These are phyloP conservation scores for Lentinula raphanica DNA, from an alignment of 768 basidiomycete genomes.

Conservation along the genomic window DNA sequence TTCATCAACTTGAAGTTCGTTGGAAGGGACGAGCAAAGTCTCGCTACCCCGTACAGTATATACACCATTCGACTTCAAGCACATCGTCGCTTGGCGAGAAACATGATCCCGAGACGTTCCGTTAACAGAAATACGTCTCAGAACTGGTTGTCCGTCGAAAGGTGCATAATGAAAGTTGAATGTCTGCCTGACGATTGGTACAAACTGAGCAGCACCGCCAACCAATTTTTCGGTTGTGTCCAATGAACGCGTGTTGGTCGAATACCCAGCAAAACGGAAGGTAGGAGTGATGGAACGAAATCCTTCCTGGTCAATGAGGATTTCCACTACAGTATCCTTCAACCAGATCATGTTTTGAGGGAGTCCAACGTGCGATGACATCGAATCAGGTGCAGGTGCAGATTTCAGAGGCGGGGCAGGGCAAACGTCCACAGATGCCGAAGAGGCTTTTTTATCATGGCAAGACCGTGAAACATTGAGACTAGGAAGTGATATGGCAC, in stretches of 20 bases:
- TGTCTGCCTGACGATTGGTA: slow-evolving; percentile 49
- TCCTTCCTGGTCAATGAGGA: slow-evolving; percentile 82
- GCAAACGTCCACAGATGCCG: slow-evolving; percentile 3
- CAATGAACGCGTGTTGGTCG: slow-evolving; percentile 24
- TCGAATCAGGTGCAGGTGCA: slow-evolving; percentile 11
- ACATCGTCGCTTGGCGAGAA: slow-evolving; percentile 68
- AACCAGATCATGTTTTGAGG: slow-evolving; percentile 48
- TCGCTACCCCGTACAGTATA: slow-evolving; percentile 73
- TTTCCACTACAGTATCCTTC: slow-evolving; percentile 45
- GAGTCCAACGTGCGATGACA: slow-evolving; percentile 16
- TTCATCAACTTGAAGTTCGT: slow-evolving; percentile 9
- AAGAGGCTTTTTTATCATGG: slow-evolving; percentile 9
- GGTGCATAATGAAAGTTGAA: slow-evolving; percentile 72
- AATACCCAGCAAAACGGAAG: slow-evolving; percentile 55
- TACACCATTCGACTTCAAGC: slow-evolving; percentile 65
- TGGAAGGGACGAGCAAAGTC: slow-evolving; percentile 23
- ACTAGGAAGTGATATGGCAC: slow-evolving; percentile 1
- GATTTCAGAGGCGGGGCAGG: background rate
- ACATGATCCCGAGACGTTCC: slow-evolving; percentile 68
- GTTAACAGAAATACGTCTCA: slow-evolving; percentile 64
- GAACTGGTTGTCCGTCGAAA: slow-evolving; percentile 60
- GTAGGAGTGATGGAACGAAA: slow-evolving; percentile 59
- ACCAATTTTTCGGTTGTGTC: slow-evolving; percentile 24
- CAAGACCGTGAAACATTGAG: slow-evolving; percentile 8
- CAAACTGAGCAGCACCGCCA: slow-evolving; percentile 58